Evolutionary conservation across 1,139 yeast genomes (phyloP).

Genomic region (Kluyveromyces sp.): DNA sequence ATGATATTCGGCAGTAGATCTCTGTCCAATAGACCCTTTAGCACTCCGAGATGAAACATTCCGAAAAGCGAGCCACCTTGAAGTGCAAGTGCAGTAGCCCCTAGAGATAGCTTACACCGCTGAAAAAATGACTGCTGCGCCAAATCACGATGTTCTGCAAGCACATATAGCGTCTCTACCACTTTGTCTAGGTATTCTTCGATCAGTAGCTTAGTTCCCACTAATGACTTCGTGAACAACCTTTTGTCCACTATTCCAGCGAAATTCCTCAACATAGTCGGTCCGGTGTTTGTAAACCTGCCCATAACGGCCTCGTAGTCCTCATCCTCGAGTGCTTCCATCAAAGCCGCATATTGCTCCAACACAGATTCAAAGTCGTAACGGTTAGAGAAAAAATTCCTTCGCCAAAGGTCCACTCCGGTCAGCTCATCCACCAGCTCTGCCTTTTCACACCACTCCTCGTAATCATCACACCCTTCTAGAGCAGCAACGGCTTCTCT

Average conservation of each 20-base stretch:
- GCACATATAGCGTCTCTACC: conserved; percentile 54
- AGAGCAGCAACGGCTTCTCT: conserved; percentile 28
- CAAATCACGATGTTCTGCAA: conserved; percentile 35
- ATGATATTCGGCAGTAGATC: conserved; percentile 76
- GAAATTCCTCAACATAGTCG: conserved; percentile 63
- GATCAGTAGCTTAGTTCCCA: conserved; percentile 82
- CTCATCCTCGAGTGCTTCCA: conserved; percentile 54
- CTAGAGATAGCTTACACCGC: conserved; percentile 84
- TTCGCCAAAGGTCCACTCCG: conserved; percentile 75
- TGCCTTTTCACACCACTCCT: conserved; percentile 57
- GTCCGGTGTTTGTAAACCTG: conserved; percentile 67
- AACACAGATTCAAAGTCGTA: conserved; percentile 81
- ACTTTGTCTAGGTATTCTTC: conserved; percentile 83
- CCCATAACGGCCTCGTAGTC: conserved; percentile 58
- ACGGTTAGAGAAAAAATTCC: conserved; percentile 71
- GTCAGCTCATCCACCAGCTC: conserved; percentile 56
- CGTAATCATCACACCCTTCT: conserved; percentile 38
- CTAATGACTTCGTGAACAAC: conserved; percentile 70
- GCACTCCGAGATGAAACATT: conserved; percentile 86
- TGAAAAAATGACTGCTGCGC: conserved; percentile 78
- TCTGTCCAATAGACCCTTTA: conserved; percentile 66
- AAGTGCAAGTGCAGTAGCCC: conserved; percentile 79
- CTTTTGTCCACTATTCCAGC: conserved; percentile 84
- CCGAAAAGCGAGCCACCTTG: conserved; percentile 97
- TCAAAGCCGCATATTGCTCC: conserved; percentile 58